Percentiles rank a stretch among this genome's conserved stretches.
Evolutionary conservation across 139 green algal genomes (phyloP).

Genomic region (Chlorella sp.): DNA sequence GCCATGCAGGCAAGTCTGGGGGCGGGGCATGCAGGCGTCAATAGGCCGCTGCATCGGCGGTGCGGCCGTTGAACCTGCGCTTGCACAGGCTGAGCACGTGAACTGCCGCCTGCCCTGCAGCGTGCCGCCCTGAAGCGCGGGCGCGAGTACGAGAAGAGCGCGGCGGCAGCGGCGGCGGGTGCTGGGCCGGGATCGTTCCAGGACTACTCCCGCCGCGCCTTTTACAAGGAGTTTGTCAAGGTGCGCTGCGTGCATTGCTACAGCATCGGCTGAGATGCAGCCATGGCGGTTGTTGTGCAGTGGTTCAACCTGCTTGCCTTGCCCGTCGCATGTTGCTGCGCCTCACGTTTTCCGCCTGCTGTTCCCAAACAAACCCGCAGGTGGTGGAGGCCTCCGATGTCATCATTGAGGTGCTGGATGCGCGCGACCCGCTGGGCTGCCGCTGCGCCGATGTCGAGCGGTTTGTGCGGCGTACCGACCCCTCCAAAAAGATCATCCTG

Average conservation of each 20-base stretch:
- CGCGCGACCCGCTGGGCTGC: slow-evolving; percentile 91
- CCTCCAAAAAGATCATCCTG: slow-evolving; percentile 95
- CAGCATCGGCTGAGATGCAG: no score
- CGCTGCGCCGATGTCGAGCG: slow-evolving; percentile 95
- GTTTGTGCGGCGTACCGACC: slow-evolving; percentile 78
- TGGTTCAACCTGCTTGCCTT: no score
- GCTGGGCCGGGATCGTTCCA: background rate
- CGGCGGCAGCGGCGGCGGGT: background rate
- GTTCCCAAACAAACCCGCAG: no score
- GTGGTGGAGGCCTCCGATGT: slow-evolving; percentile 91
- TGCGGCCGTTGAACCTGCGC: no score
- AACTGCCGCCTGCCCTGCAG: no score
- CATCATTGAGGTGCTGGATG: slow-evolving; percentile 95
- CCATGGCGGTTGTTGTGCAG: no score
- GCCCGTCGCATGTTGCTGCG: no score
- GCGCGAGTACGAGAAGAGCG: slow-evolving; percentile 18
- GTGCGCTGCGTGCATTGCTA: background rate
- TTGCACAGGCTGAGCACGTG: no score
- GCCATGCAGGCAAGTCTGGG: no score
- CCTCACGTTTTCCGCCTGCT: no score
- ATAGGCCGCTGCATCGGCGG: no score
- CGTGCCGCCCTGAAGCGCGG: slow-evolving; percentile 1
- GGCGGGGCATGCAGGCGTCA: no score
- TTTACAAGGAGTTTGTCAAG: slow-evolving; percentile 96
- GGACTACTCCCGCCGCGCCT: slow-evolving; percentile 85